Evolutionary conservation across 164 flowering plant genomes (phyloP).

Genomic region (Umbilicus rupestris): DNA sequence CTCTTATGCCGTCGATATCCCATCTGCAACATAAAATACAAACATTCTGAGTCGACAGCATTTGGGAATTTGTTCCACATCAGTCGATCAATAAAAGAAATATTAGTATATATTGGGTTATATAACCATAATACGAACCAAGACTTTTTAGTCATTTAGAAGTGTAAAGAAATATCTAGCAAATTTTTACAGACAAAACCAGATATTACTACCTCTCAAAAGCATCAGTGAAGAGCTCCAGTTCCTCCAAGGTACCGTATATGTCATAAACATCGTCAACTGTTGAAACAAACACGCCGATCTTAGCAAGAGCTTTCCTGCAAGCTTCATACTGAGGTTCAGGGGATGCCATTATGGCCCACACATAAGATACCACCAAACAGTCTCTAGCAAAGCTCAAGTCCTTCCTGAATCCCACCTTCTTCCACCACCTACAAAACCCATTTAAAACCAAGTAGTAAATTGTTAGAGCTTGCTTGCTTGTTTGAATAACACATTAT

Average conservation of each 20-base stretch:
- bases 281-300: no score
- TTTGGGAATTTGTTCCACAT: no score
- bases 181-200: background rate
- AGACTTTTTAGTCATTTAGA: no score
- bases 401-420: slow-evolving; percentile 13
- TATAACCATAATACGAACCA: no score
- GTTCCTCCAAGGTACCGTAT: slow-evolving; percentile 33
- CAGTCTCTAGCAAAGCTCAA: slow-evolving; percentile 27
- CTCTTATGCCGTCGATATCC: slow-evolving; percentile 17
- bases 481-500: no score
- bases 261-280: background rate
- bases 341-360: slow-evolving; percentile 10
- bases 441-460: background rate
- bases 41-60: no score
- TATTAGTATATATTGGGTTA: no score
- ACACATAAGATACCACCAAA: slow-evolving; percentile 21
- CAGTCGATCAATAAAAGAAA: no score
- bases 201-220: slow-evolving; percentile 24
- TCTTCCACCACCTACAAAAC: slow-evolving; percentile 25
- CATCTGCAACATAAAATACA: slow-evolving; percentile 17
- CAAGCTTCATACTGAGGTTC: slow-evolving; percentile 21
- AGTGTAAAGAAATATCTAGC: no score
- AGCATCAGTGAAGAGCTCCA: slow-evolving; percentile 22
- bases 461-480: background rate
- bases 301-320: slow-evolving; percentile 5